These are phyloP conservation scores for Heterobasidion occidentale DNA, from an alignment of 1,284 basidiomycete species.

Conservation along the genomic window DNA sequence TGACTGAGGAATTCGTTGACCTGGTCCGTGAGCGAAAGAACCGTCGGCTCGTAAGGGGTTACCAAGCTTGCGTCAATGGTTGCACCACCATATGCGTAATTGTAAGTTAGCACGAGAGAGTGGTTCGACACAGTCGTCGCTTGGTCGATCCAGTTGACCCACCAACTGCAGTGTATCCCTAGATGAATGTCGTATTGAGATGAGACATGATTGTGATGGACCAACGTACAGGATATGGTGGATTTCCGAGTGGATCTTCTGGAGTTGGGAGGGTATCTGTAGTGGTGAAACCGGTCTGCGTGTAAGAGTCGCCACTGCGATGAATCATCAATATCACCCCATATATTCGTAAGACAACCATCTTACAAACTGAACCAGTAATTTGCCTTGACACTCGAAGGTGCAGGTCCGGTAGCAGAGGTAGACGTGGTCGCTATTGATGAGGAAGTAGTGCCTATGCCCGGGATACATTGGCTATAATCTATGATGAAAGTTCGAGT, in stretches of 20 bases:
- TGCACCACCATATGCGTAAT: slow-evolving; percentile 54
- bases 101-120: slow-evolving; percentile 46
- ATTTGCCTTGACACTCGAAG: slow-evolving; percentile 19
- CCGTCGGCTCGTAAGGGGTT: slow-evolving; percentile 37
- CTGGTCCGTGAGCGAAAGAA: slow-evolving; percentile 46
- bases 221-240: slow-evolving; percentile 1
- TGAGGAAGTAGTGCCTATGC: slow-evolving; percentile 15
- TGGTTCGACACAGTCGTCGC: slow-evolving; percentile 42
- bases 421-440: slow-evolving; percentile 18
- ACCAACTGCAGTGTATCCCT: slow-evolving; percentile 46
- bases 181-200: not conserved
- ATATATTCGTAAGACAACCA: not conserved
- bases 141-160: slow-evolving; percentile 52
- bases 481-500: slow-evolving; percentile 17
- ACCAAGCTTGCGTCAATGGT: slow-evolving; percentile 49
- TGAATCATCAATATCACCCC: not conserved
- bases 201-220: slow-evolving; percentile 1
- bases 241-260: slow-evolving; percentile 1
- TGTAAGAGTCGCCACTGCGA: slow-evolving; percentile 3
- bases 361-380: slow-evolving; percentile 47
- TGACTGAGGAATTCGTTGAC: slow-evolving; percentile 40
- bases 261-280: slow-evolving; percentile 1
- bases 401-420: slow-evolving; percentile 13
- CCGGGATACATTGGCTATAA: slow-evolving; percentile 37
- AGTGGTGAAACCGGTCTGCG: not conserved